Conservation (phyloP, 768 basidiomycete genomes). For the Trametes maxima region DNA sequence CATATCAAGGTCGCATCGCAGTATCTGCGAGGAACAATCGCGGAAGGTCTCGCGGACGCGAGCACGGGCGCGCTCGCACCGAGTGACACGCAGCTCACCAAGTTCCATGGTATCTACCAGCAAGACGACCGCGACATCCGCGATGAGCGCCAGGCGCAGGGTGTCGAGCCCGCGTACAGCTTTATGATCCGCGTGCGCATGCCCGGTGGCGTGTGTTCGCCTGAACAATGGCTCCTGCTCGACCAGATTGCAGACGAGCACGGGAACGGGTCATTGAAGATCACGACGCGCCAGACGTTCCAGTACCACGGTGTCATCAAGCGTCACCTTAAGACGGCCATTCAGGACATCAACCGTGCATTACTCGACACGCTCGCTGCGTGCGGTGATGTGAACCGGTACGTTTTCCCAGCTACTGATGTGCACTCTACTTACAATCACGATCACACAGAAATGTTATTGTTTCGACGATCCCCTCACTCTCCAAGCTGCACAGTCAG, state of each 20-base stretch:
- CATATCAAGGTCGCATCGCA: conserved; percentile 97
- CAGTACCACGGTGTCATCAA: conserved; percentile 99
- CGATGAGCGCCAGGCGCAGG: conserved; percentile 90
- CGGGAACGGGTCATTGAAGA: conserved; percentile 92
- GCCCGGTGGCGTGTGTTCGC: conserved; percentile 92
- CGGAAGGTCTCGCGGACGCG: conserved; percentile 84
- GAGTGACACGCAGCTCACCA: conserved; percentile 92
- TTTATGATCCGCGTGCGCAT: conserved; percentile 99
- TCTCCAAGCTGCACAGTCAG: conserved; percentile 83
- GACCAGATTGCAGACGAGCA: conserved; percentile 96
- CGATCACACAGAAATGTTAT: conserved; percentile 71
- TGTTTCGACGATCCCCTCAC: conserved; percentile 86
- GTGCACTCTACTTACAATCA: conserved; percentile 12
- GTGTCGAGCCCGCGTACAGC: conserved; percentile 91
- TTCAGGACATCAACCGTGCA: conserved; percentile 91
- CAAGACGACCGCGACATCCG: conserved; percentile 99
- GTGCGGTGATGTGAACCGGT: conserved; percentile 98
- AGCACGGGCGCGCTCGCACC: conserved; percentile 90
- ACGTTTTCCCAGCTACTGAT: conserved; percentile 23
- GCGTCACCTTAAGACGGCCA: conserved; percentile 91
- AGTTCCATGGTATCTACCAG: conserved; percentile 96
- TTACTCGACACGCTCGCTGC: conserved; percentile 96
- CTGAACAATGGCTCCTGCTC: conserved; percentile 93
- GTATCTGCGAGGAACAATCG: conserved; percentile 93
- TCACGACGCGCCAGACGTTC: conserved; percentile 97